Base-by-base conservation (phyloP, 2,329 filamentous ascomycete genomes). In the Claviceps africana region DNA sequence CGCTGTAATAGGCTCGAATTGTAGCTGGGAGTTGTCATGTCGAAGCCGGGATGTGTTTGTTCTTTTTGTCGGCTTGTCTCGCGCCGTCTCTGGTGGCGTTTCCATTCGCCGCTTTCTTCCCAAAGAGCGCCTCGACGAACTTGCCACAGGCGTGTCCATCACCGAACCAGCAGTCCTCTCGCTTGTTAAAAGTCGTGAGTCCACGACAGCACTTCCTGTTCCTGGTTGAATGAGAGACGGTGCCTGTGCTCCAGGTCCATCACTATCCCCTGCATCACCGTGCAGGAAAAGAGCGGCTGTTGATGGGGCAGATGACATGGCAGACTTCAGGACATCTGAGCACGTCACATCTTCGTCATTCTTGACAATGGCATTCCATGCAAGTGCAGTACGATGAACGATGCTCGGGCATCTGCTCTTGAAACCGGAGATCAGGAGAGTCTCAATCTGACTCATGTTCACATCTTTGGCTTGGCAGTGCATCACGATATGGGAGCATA, bases 1-100 rank as follows among this genome's bases (percentile, higher is more conserved):
- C 13, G 81, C 79, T 31, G 78, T 76, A 47, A 91, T 83, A 0
- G 80, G 70, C 2, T 83, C 79, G 60, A 93, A 93, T 44, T 86
- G 76, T 28, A 94, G 76, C 61, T 94, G 88, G 0, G 88, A 94
- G 65, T 94, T 78, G 56, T 95, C 80, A 59, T 95, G 88, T 35
- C 85, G 79, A 30, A 83, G 71, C 54, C 77, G 78, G 19, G 76
- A 72, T 47, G 75, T 78, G 25, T 54, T 61, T 3, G 56, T 62
- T 25, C 59, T 57, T 49, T 65, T 66, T 10, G 55, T 50, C 30
- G 60, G 47, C 47, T 59, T 64, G 19, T 53, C 47, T n/a, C 54
- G 59, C 22, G 52, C 52, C 2, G 56, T 43, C 22, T 63, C 63
- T 2, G 64, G 58, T 17, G 63, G 63, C 17, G 55, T 51, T 47